Conservation (phyloP, 805 yeast genomes). For the Spencermartinsiella europaea region DNA sequence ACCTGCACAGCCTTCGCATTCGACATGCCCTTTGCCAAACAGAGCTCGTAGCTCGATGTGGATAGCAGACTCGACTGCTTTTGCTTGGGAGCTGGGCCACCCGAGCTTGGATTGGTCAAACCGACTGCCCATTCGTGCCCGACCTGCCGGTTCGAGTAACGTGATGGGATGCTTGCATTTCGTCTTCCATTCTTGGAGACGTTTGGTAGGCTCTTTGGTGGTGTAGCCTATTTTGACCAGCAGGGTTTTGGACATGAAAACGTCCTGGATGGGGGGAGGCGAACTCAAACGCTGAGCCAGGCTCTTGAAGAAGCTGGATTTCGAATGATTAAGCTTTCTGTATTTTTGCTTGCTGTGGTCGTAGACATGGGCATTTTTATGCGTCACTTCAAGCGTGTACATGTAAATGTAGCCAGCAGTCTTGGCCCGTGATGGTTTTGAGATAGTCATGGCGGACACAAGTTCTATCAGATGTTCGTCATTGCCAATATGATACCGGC, state of each 20-base stretch:
- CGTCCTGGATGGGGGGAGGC: neutral
- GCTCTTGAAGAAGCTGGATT: neutral
- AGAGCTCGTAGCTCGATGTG: conserved; percentile 20
- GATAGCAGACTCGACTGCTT: conserved; percentile 20
- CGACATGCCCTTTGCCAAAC: conserved; percentile 27
- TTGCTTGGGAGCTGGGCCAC: conserved; percentile 25
- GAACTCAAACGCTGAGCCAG: neutral
- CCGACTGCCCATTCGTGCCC: conserved; percentile 4
- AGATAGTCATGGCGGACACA: conserved; percentile 2
- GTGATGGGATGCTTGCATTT: conserved; percentile 26
- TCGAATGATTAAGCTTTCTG: conserved; percentile 6
- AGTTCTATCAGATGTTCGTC: conserved; percentile 4
- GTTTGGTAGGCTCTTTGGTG: conserved; percentile 21
- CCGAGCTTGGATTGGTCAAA: conserved; percentile 19
- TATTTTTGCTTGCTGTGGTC: conserved; percentile 15
- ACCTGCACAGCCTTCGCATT: conserved; percentile 26
- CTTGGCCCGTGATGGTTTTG: conserved; percentile 1
- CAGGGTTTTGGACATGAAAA: conserved; percentile 1
- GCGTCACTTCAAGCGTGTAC: conserved; percentile 23
- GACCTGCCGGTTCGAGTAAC: conserved; percentile 17
- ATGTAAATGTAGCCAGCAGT: conserved; percentile 27
- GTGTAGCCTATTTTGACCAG: conserved; percentile 31
- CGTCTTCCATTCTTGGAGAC: conserved; percentile 28
- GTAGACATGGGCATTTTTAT: conserved; percentile 23
- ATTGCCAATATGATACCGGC: conserved; percentile 18